Percentiles rank a stretch among this genome's conserved stretches.
Conservation (phyloP, 495 filamentous ascomycete genomes). For the Beverwykella pulmonaria region DNA sequence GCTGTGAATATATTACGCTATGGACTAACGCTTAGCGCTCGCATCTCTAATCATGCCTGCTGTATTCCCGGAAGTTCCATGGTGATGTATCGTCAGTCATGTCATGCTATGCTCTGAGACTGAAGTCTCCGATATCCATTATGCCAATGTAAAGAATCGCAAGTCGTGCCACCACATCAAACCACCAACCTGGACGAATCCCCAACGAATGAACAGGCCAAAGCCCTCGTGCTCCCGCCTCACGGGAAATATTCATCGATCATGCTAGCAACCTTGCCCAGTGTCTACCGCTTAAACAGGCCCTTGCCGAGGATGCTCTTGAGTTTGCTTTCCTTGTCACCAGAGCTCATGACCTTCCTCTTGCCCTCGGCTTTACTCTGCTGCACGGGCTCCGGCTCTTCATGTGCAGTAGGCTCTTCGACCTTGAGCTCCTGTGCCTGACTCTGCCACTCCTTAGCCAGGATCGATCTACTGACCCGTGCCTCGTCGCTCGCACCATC, state of each 20-base stretch:
- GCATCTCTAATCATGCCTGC: not conserved
- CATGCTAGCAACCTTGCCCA: not conserved
- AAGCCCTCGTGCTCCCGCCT: not conserved
- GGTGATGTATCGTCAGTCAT: not conserved
- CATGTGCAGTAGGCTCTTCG: slow-evolving; percentile 44
- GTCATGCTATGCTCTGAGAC: not conserved
- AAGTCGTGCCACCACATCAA: not conserved
- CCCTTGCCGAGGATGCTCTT: slow-evolving; percentile 47
- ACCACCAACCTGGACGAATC: not conserved
- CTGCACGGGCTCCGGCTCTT: slow-evolving; percentile 38
- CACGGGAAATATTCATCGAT: not conserved
- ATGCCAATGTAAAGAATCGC: not conserved
- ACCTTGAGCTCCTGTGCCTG: slow-evolving; percentile 69
- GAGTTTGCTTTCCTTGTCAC: slow-evolving; percentile 52
- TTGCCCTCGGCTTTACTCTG: slow-evolving; percentile 51
- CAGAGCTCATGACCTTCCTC: slow-evolving; percentile 38
- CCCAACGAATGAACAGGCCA: not conserved
- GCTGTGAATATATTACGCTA: not conserved
- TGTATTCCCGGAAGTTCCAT: not conserved
- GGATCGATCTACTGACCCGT: slow-evolving; percentile 50
- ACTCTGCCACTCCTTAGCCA: slow-evolving; percentile 68
- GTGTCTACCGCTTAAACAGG: slow-evolving; percentile 27
- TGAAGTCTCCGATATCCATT: too few relatives aligned
- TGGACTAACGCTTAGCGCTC: not conserved
- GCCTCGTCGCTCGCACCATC: slow-evolving; percentile 54